Conservation (phyloP, 106 monocot species). For the Acorus gramineus region DNA sequence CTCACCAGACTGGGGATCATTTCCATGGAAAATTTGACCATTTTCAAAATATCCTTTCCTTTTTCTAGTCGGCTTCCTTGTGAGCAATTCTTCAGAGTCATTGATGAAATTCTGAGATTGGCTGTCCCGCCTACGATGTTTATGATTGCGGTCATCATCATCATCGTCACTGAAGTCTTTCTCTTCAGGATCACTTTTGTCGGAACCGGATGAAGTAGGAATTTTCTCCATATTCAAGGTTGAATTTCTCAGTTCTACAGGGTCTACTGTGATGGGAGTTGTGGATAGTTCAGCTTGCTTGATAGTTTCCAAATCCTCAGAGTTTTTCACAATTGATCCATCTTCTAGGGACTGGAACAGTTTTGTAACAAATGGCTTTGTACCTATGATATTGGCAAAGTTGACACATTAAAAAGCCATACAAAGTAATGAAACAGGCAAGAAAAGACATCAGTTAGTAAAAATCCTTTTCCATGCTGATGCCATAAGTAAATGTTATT, state of each 20-base stretch:
- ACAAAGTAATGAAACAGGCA: background rate
- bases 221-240: slow-evolving; percentile 28
- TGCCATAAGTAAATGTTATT: too few relatives aligned
- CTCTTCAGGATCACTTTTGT: slow-evolving; percentile 56
- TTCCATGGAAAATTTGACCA: slow-evolving; percentile 26
- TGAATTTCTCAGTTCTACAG: slow-evolving; percentile 14
- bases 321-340: slow-evolving; percentile 28
- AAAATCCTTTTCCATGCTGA: too few relatives aligned
- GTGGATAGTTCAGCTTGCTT: slow-evolving; percentile 21
- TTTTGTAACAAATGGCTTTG: slow-evolving; percentile 36
- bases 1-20: slow-evolving; percentile 14
- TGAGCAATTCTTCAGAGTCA: slow-evolving; percentile 25
- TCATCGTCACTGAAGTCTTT: slow-evolving; percentile 73
- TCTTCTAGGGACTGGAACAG: slow-evolving; percentile 57
- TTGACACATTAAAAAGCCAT: slow-evolving; percentile 4
- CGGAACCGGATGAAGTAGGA: slow-evolving; percentile 41
- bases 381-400: slow-evolving; percentile 24
- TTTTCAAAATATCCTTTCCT: slow-evolving; percentile 36
- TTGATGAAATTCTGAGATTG: slow-evolving; percentile 27
- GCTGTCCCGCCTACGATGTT: slow-evolving; percentile 78
- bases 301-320: slow-evolving; percentile 15
- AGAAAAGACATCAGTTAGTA: background rate
- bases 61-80: slow-evolving; percentile 31
- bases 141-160: slow-evolving; percentile 94
- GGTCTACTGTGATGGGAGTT: slow-evolving; percentile 15